Conservation (phyloP, 768 basidiomycete species). For the Amanita exitialis region DNA sequence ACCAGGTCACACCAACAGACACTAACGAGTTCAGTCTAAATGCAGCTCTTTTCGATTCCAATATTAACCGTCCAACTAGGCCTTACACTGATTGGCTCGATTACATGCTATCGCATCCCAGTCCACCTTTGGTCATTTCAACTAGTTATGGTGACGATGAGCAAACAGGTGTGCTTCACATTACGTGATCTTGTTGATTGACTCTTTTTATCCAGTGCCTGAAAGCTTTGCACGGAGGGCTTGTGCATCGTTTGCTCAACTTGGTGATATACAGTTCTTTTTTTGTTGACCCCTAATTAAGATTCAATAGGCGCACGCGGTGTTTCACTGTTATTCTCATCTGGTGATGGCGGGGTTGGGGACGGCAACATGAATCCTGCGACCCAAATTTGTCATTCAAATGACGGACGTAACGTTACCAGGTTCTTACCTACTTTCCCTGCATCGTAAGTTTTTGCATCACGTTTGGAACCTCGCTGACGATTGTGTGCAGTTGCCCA, state of each 20-base stretch:
- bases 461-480: not conserved
- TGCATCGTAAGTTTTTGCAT: conserved; percentile 25
- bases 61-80: conserved; percentile 9
- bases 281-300: not conserved
- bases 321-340: conserved; percentile 52
- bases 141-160: conserved; percentile 70
- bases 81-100: conserved; percentile 46
- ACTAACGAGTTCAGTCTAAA: conserved; percentile 23
- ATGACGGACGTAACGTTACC: conserved; percentile 44
- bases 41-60: not conserved
- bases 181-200: not conserved
- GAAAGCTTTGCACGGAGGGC: conserved; percentile 42
- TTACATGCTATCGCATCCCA: conserved; percentile 35
- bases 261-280: conserved; percentile 26
- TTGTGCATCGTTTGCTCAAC: conserved; percentile 52
- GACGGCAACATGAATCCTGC: conserved; percentile 44
- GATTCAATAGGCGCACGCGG: conserved; percentile 47
- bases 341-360: conserved; percentile 64
- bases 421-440: conserved; percentile 55
- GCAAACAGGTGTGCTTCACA: conserved; percentile 39
- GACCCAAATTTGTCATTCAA: conserved; percentile 44
- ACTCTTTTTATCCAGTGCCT: conserved; percentile 20
- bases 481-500: conserved; percentile 28
- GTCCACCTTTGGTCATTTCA: conserved; percentile 51
- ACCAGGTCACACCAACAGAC: conserved; percentile 25